Evolutionary conservation across 257 asterid species (phyloP).

Genomic region (Gynochthodes officinalis): DNA sequence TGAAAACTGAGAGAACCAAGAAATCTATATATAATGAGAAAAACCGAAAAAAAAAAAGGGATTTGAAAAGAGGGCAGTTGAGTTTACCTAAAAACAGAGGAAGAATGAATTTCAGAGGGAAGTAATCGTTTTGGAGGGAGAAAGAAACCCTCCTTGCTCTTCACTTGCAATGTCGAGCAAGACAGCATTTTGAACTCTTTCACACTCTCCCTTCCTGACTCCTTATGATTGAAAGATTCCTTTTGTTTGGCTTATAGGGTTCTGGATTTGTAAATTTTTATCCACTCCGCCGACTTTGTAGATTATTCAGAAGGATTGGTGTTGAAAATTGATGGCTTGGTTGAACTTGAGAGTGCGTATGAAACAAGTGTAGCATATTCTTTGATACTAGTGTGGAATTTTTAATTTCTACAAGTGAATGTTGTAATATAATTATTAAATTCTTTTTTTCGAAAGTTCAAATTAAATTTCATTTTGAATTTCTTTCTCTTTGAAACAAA

Average conservation of each 20-base stretch:
- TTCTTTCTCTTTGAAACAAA: too few species aligned
- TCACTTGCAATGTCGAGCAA: slow-evolving; percentile 37
- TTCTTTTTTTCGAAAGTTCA: too few species aligned
- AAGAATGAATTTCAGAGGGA: slow-evolving; percentile 28
- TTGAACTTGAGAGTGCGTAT: not conserved
- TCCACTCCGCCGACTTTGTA: not conserved
- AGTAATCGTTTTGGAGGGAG: slow-evolving; percentile 30
- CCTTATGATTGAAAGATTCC: not conserved
- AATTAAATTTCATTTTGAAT: too few species aligned
- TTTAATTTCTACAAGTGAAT: too few species aligned
- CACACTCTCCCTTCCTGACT: not conserved
- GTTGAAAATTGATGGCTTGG: not conserved
- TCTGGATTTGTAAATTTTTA: not conserved
- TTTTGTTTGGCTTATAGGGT: not conserved
- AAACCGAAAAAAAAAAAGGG: not conserved
- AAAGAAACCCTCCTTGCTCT: slow-evolving; percentile 31
- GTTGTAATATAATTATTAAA: too few species aligned
- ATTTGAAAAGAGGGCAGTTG: not conserved
- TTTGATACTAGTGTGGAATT: too few species aligned
- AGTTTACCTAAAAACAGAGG: slow-evolving; percentile 41
- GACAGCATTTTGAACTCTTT: slow-evolving; percentile 30
- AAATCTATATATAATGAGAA: not conserved
- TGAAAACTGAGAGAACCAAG: not conserved
- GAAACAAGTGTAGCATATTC: too few species aligned
- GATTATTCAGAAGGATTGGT: not conserved